A percentile compares a stretch with the other conserved stretches of the same genome.
Conservation (phyloP, 768 basidiomycete species). For the Collybia sordida region DNA sequence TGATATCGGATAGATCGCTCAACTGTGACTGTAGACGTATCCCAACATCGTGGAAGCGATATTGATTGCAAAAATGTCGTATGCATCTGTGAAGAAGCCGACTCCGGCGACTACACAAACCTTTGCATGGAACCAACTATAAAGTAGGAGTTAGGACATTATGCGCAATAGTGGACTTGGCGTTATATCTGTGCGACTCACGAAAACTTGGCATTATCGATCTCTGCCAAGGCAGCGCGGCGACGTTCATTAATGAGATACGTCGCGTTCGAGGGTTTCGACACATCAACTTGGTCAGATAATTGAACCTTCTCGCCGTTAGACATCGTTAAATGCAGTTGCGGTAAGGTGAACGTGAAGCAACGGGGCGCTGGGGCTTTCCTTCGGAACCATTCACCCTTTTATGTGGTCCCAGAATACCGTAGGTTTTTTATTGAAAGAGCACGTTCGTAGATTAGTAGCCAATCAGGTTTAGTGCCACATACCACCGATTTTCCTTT, state of each 20-base stretch:
- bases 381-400: background rate
- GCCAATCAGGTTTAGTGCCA: background rate
- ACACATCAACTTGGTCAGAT: constrained; percentile 16
- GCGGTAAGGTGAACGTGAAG: background rate
- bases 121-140: constrained; percentile 85
- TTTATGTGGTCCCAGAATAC: constrained; percentile 7
- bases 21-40: constrained; percentile 64
- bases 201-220: constrained; percentile 88
- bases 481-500: background rate
- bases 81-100: constrained; percentile 91
- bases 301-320: constrained; percentile 38
- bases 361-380: too few species aligned
- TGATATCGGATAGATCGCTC: constrained; percentile 3
- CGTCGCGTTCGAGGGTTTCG: constrained; percentile 27
- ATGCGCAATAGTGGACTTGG: background rate
- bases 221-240: constrained; percentile 77
- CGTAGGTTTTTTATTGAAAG: background rate
- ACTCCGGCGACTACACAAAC: constrained; percentile 70
- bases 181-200: constrained; percentile 31
- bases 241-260: constrained; percentile 67
- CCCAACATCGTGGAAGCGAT: constrained; percentile 83
- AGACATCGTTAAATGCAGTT: constrained; percentile 13
- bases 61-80: constrained; percentile 90
- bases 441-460: background rate
- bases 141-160: constrained; percentile 7